Conservation (phyloP, 768 basidiomycete species). For the Psilocybe cubensis region DNA sequence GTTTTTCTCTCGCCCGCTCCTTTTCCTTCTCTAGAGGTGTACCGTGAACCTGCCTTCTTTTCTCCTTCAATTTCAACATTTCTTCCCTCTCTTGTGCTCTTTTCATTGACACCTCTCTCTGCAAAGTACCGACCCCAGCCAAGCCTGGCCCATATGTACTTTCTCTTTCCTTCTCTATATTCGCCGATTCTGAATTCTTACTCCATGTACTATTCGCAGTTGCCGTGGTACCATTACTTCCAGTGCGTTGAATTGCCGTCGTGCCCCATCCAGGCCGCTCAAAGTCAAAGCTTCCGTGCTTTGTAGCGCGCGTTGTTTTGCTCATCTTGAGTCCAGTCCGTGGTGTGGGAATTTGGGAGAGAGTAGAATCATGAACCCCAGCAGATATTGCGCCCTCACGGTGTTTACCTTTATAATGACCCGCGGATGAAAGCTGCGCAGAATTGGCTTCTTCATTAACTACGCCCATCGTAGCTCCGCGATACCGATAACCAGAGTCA, state of each 20-base stretch:
- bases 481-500: slow-evolving; percentile 41
- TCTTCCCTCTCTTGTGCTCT: slow-evolving; percentile 43
- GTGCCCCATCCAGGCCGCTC: slow-evolving; percentile 62
- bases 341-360: not conserved
- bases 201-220: slow-evolving; percentile 35
- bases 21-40: slow-evolving; percentile 28
- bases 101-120: slow-evolving; percentile 43
- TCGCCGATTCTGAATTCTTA: slow-evolving; percentile 28
- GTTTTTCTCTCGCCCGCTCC: slow-evolving; percentile 24
- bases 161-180: slow-evolving; percentile 31
- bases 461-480: slow-evolving; percentile 33
- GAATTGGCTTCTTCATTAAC: slow-evolving; percentile 38
- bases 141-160: slow-evolving; percentile 43
- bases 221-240: slow-evolving; percentile 40
- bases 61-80: slow-evolving; percentile 25
- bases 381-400: slow-evolving; percentile 3
- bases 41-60: slow-evolving; percentile 20
- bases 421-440: slow-evolving; percentile 6
- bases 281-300: slow-evolving; percentile 79
- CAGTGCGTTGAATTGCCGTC: slow-evolving; percentile 46
- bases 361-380: slow-evolving; percentile 12
- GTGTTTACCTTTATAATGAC: slow-evolving; percentile 22
- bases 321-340: slow-evolving; percentile 27
- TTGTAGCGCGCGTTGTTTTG: slow-evolving; percentile 43
- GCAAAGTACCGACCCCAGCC: slow-evolving; percentile 49